Evolutionary conservation across 2,329 filamentous ascomycete genomes (phyloP).

Genomic region (Microcyclospora tardicrescens): DNA sequence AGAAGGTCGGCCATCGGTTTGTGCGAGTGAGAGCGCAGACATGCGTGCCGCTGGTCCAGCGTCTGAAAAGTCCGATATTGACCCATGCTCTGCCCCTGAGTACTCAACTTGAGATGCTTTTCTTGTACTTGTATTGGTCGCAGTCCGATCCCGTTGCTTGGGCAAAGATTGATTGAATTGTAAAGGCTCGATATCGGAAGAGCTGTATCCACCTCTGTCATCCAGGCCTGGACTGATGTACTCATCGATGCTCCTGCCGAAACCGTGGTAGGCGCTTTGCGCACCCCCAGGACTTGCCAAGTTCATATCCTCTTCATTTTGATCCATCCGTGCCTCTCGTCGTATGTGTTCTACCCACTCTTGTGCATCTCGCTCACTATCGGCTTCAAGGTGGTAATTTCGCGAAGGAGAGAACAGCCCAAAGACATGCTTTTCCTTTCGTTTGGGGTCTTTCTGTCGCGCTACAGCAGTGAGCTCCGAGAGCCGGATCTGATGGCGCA

Average conservation of each 20-base stretch:
- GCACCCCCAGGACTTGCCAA: slow-evolving; percentile 51
- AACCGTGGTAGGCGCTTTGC: slow-evolving; percentile 33
- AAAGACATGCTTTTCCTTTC: slow-evolving; percentile 76
- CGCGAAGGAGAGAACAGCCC: slow-evolving; percentile 81
- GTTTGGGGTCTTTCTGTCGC: slow-evolving; percentile 76
- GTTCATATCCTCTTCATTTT: slow-evolving; percentile 76
- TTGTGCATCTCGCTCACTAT: slow-evolving; percentile 58
- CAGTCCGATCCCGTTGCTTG: slow-evolving; percentile 15
- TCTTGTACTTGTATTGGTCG: slow-evolving; percentile 26
- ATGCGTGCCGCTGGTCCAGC: slow-evolving; percentile 18
- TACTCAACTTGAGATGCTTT: slow-evolving; percentile 50
- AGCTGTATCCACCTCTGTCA: slow-evolving; percentile 28
- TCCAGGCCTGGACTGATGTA: slow-evolving; percentile 10
- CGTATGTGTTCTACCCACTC: slow-evolving; percentile 80
- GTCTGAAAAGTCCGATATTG: slow-evolving; percentile 71
- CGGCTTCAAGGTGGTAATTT: slow-evolving; percentile 81
- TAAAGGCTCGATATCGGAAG: slow-evolving; percentile 30
- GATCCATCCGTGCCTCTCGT: slow-evolving; percentile 67
- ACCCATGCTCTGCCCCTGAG: slow-evolving; percentile 55
- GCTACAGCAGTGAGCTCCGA: slow-evolving; percentile 86
- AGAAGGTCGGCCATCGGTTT: slow-evolving; percentile 19
- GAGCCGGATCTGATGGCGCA: slow-evolving; percentile 76
- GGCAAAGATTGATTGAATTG: slow-evolving; percentile 11
- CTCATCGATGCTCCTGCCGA: slow-evolving; percentile 24
- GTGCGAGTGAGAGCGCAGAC: slow-evolving; percentile 21